A percentile compares a stretch with the other conserved stretches of the same genome.
These are phyloP conservation scores for Croton setiger DNA, from an alignment of 441 rosid genomes.

Conservation along the genomic window DNA sequence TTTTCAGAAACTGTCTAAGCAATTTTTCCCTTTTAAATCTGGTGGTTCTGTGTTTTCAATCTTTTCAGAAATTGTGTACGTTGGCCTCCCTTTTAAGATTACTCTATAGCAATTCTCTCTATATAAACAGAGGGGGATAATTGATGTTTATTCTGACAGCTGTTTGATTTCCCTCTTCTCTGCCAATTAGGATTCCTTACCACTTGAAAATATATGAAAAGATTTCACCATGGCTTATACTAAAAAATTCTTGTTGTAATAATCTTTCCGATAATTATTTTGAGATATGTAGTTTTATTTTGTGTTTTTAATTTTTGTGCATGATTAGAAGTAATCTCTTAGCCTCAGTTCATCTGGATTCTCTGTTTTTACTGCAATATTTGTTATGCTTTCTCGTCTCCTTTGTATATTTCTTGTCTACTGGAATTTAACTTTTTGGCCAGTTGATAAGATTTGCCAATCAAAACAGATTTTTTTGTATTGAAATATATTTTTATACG, in stretches of 20 bases:
- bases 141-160: not conserved
- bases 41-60: not conserved
- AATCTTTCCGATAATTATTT: not conserved
- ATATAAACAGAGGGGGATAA: not conserved
- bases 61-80: not conserved
- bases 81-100: not conserved
- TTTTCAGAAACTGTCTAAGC: not conserved
- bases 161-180: not conserved
- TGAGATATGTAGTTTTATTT: not conserved
- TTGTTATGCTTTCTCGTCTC: not conserved
- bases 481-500: constrained; percentile 7
- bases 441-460: constrained; percentile 4
- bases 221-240: not conserved
- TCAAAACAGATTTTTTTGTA: constrained; percentile 1
- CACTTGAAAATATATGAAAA: not conserved
- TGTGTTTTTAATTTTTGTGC: not conserved
- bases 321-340: not conserved
- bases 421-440: not conserved
- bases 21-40: not conserved
- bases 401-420: not conserved
- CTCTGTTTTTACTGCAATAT: not conserved
- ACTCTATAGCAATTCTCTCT: not conserved
- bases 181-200: not conserved
- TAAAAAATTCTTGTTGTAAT: not conserved
- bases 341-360: not conserved